A percentile compares a stretch with the other conserved stretches of the same genome.
Evolutionary conservation across 768 basidiomycete genomes (phyloP).

Genomic region (Mycena alexandri): DNA sequence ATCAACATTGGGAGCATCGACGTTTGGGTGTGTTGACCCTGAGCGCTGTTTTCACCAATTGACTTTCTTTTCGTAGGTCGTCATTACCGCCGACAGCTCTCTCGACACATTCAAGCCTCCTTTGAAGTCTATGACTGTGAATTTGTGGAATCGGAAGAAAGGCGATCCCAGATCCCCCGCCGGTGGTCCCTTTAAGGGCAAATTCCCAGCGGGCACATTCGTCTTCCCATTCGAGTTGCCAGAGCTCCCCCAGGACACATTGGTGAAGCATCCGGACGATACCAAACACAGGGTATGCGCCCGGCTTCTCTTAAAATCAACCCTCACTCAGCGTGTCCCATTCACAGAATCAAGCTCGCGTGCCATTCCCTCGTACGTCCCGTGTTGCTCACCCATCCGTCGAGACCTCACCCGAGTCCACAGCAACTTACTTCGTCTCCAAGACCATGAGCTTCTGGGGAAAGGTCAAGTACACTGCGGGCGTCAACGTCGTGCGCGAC

Average conservation of each 20-base stretch:
- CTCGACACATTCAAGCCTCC: constrained; percentile 24
- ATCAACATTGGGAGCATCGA: constrained; percentile 13
- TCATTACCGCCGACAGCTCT: constrained; percentile 15
- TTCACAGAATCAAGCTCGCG: constrained; percentile 20
- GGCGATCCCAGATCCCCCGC: constrained; percentile 3
- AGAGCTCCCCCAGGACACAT: not conserved
- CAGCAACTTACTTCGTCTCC: constrained; percentile 21
- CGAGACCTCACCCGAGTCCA: no score
- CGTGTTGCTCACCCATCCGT: no score
- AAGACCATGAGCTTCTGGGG: constrained; percentile 15
- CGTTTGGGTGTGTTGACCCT: constrained; percentile 13
- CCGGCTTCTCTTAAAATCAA: not conserved
- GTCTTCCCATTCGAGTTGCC: constrained; percentile 30
- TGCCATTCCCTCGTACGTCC: constrained; percentile 21
- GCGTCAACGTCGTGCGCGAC: constrained; percentile 24
- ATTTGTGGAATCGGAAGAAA: constrained; percentile 19
- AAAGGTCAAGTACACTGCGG: constrained; percentile 21
- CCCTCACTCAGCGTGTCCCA: not conserved
- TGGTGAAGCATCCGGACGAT: constrained; percentile 24
- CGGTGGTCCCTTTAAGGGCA: constrained; percentile 1
- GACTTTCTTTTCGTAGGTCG: constrained; percentile 10
- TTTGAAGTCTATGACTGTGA: constrained; percentile 13
- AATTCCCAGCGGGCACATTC: constrained; percentile 26
- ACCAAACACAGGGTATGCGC: constrained; percentile 11
- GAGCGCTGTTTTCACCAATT: not conserved